Percentiles rank a stretch among this genome's conserved stretches.
Conservation (phyloP, 108 stramenopile genomes). For the Poteriospumella lacustris region DNA sequence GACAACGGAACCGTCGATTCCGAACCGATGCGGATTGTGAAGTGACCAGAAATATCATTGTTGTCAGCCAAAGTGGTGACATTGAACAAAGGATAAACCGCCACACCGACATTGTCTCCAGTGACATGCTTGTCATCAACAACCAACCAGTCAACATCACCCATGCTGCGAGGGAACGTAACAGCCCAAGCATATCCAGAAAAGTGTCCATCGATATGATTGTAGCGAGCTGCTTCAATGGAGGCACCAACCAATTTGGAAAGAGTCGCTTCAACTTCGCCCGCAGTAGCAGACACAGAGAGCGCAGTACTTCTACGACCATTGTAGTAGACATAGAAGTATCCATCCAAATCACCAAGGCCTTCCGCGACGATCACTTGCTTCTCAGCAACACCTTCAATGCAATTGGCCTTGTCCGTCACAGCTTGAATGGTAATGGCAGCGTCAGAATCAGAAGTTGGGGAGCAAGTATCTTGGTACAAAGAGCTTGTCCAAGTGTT, state of each 20-base stretch:
- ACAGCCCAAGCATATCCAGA: constrained; percentile 38
- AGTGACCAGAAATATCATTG: constrained; percentile 40
- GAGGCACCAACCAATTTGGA: not conserved
- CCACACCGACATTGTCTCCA: constrained; percentile 33
- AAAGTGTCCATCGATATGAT: constrained; percentile 21
- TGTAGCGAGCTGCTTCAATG: constrained; percentile 30
- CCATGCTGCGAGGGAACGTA: constrained; percentile 38
- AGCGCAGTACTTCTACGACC: constrained; percentile 21
- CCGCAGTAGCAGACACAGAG: constrained; percentile 17
- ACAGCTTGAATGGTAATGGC: constrained; percentile 22
- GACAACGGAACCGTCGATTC: constrained; percentile 32
- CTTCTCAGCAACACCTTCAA: constrained; percentile 28
- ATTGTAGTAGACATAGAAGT: constrained; percentile 30
- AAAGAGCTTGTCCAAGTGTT: not conserved
- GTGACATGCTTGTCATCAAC: constrained; percentile 32
- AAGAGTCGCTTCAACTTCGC: constrained; percentile 10
- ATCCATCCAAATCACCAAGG: constrained; percentile 20
- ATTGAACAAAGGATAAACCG: constrained; percentile 39
- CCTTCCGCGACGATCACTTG: constrained; percentile 44
- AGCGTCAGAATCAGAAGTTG: not conserved
- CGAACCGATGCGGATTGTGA: constrained; percentile 29
- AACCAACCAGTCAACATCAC: constrained; percentile 30
- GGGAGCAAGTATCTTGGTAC: not conserved
- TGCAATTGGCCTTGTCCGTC: constrained; percentile 24
- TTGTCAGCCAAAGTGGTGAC: constrained; percentile 27